phyloP scores from a whole-genome alignment of 345 rosid genomes.

The Fremontodendron californicum region DNA sequence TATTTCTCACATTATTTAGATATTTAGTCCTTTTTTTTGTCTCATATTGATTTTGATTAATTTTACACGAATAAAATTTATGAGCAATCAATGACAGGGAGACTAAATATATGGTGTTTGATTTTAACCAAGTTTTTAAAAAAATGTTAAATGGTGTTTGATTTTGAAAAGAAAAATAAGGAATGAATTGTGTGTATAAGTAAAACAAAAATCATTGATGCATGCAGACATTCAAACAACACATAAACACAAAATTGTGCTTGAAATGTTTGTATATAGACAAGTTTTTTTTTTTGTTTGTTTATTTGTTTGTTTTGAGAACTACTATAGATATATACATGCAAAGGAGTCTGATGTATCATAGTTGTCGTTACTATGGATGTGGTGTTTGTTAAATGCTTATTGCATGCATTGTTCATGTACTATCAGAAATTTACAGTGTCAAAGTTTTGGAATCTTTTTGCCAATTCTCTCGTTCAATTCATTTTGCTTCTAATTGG shows the following conservation, averaged over 20 bases:
- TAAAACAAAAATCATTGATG: neutral
- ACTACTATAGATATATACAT: neutral
- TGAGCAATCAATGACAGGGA: too few relatives aligned
- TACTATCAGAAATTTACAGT: neutral
- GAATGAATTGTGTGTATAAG: neutral
- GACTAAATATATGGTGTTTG: too few relatives aligned
- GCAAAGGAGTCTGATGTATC: neutral
- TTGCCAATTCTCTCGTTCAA: neutral
- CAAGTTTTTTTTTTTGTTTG: neutral
- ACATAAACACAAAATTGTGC: neutral
- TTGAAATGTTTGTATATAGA: neutral
- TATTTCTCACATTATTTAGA: too few relatives aligned
- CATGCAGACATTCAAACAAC: neutral
- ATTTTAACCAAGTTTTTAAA: too few relatives aligned
- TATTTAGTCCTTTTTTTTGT: too few relatives aligned
- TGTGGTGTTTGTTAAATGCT: neutral
- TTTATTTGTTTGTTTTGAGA: neutral
- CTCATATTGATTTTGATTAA: too few relatives aligned
- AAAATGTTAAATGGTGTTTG: too few relatives aligned
- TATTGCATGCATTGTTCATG: neutral
- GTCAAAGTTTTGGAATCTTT: conserved; percentile 22
- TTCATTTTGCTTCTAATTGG: neutral
- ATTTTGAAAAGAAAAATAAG: too few relatives aligned
- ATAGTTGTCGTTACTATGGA: neutral
- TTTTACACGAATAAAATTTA: too few relatives aligned